Evolutionary conservation across 805 yeast genomes (phyloP).

Genomic region (Candida orba): DNA sequence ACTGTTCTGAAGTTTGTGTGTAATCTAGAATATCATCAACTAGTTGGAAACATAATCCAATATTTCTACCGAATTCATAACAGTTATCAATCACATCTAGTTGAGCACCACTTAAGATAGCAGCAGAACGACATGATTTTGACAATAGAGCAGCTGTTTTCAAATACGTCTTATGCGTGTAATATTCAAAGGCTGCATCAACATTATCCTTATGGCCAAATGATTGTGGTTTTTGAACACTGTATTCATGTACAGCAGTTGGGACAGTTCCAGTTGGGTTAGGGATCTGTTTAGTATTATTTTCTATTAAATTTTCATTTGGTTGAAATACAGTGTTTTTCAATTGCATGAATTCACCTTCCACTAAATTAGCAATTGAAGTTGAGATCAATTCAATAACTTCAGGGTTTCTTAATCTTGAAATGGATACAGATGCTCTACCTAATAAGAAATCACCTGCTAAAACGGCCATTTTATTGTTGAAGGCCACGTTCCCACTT

Average conservation of each 20-base stretch:
- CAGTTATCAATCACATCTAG: conserved; percentile 73
- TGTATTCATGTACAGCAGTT: conserved; percentile 33
- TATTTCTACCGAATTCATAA: conserved; percentile 85
- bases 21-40: conserved; percentile 96
- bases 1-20: conserved; percentile 73
- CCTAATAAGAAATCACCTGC: conserved; percentile 96
- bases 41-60: conserved; percentile 92
- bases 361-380: conserved; percentile 93
- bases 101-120: conserved; percentile 81
- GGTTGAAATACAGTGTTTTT: conserved; percentile 78
- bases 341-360: conserved; percentile 98
- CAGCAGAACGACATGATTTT: conserved; percentile 87
- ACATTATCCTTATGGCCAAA: conserved; percentile 59
- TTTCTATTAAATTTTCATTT: conserved; percentile 37
- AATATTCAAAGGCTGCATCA: conserved; percentile 91
- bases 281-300: conserved; percentile 38
- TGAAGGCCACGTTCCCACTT: conserved; percentile 87
- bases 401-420: conserved; percentile 91
- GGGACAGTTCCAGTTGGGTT: conserved; percentile 57
- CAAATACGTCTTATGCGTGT: conserved; percentile 88
- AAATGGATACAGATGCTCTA: conserved; percentile 92
- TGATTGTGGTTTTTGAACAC: conserved; percentile 22
- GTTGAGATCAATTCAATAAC: conserved; percentile 94
- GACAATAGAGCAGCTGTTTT: conserved; percentile 94
- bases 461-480: conserved; percentile 93